Evolutionary conservation across 495 filamentous ascomycete genomes (phyloP), one percentile per base, ranked within the genome.

Genomic region (Saxispiralis lemnorum): DNA sequence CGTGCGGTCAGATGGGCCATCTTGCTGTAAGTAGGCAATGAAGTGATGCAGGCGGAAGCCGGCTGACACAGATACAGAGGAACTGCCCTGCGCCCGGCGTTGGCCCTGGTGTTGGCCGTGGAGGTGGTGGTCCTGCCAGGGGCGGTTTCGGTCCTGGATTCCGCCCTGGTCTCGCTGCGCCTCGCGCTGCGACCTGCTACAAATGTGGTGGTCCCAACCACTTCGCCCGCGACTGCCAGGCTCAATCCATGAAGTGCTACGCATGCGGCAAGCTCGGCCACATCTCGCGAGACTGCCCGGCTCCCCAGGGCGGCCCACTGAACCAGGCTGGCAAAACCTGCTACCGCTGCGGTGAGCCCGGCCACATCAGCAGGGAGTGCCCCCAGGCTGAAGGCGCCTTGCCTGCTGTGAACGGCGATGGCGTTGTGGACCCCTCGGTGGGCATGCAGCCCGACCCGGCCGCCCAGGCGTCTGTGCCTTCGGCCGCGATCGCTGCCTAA

Each of bases 231-330:
- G 92, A 99, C 61, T 99, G 92, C 70, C 92, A 99, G 67, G 89
- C 89, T 48, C 92, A 96, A 66, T 86, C 88, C 43, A 94, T 94
- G 86, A 99, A 99, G 66, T 99, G 92, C 73, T 99, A 96, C 62
- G 88, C 92, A 50, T 99, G 92, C 61, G 92, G 92, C 59, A 97
- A 97, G 67, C 75, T 94, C 39, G 89, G 89, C 35, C 89, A 97
- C 67, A 96, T 96, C 63, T 93, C 84, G 17, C 78, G 88, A 51
- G 89, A 99, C 65, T 99, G 89, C 68, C 93, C 86, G 17, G 83
- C 92, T 40, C 92, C 92, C 43, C 95, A 95, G 61, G 92, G 92
- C 37, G 92, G 92, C 16, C 86, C 87, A 30, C 71, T 96, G 51
- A 93, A 86, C 72, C 85, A 83, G 50, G 85, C 82, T 48, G 88